Base-by-base conservation (phyloP, 1,284 basidiomycete species). In the Malassezia dermatis region DNA sequence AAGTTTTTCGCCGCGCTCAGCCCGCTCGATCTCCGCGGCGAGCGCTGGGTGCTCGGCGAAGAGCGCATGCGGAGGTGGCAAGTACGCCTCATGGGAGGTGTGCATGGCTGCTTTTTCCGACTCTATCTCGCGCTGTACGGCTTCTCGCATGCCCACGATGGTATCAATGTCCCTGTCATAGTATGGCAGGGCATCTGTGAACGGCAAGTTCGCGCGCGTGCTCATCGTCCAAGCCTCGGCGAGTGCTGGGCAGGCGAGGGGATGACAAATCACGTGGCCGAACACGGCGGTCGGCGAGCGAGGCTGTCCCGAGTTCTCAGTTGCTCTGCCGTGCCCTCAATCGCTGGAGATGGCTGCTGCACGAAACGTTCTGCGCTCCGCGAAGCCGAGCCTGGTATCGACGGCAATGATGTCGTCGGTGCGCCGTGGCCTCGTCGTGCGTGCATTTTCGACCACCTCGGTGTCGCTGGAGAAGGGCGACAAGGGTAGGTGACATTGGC, bases 161-260 rank as follows among this genome's bases (percentile, higher is more conserved):
- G 80, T 80, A 59, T 91, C 87, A 43, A 91, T 79, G 68, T 95
- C 89, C 71, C 88, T 86, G 78, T 96, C 91, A 69, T 88, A 90
- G 77, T 95, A 95, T 12, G 91, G 89, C 55, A 94, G 80, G 21
- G 89, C 87, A 76, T 94, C 90, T 3, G 62, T 57, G 19, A 56
- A 27, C 19, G 59, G 55, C 21, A 64, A 24, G 21, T 17, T 43
- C 17, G 37, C 37, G 10, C 37, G 37, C 37, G 19, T 39, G 19
- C 37, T 39, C 37, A 21, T 39, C 37, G 37, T 39, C 32, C 37
- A 8, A 39, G 37, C 37, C 7, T 13, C 4, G 19, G 37, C 23
- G 44, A 46, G 23, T 21, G 27, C 17, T 8, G 30, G 44, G 17
- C n/a, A 10, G 32, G 32, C 32, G 32, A 34, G 32, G 32, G 23